Conservation (phyloP, 2,329 filamentous ascomycete genomes). For the Ophiostoma quercus region DNA sequence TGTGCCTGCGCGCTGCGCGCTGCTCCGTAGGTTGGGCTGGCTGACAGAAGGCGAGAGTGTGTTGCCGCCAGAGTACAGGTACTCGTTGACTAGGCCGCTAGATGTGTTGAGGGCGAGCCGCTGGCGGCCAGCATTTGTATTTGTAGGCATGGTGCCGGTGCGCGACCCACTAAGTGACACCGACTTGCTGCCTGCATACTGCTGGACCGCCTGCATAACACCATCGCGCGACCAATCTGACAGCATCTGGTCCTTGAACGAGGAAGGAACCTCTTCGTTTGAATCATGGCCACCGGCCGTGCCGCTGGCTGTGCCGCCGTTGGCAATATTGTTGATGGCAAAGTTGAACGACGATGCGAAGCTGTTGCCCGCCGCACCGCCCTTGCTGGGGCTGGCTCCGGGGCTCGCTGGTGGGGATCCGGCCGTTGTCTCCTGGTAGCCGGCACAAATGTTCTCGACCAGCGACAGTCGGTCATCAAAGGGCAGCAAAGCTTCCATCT, state of each 20-base stretch:
- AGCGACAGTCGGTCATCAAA: constrained; percentile 70
- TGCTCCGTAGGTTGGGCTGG: constrained; percentile 47
- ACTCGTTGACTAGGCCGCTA: constrained; percentile 29
- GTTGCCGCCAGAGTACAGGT: constrained; percentile 30
- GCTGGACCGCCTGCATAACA: constrained; percentile 57
- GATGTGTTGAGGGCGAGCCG: constrained; percentile 50
- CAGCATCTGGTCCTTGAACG: constrained; percentile 69
- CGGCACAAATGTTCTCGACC: constrained; percentile 66
- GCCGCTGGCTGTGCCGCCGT: background rate
- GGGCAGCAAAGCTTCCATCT: constrained; percentile 61
- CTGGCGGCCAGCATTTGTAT: constrained; percentile 36
- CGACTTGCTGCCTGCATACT: constrained; percentile 62
- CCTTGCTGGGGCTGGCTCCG: constrained; percentile 61
- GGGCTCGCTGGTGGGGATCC: constrained; percentile 64
- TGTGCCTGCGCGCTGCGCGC: constrained; percentile 38
- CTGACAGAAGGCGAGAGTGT: constrained; percentile 44
- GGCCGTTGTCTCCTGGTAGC: constrained; percentile 56
- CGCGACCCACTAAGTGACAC: constrained; percentile 72
- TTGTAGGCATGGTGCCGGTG: constrained; percentile 53
- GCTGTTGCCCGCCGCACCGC: constrained; percentile 23
- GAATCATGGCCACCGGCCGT: constrained; percentile 31
- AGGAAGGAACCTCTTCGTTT: constrained; percentile 57
- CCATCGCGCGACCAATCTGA: constrained; percentile 73
- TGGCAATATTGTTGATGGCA: background rate
- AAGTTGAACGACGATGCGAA: constrained; percentile 16